phyloP scores from a whole-genome alignment of 140 eudicot genomes.

The Bidens hawaiensis region DNA sequence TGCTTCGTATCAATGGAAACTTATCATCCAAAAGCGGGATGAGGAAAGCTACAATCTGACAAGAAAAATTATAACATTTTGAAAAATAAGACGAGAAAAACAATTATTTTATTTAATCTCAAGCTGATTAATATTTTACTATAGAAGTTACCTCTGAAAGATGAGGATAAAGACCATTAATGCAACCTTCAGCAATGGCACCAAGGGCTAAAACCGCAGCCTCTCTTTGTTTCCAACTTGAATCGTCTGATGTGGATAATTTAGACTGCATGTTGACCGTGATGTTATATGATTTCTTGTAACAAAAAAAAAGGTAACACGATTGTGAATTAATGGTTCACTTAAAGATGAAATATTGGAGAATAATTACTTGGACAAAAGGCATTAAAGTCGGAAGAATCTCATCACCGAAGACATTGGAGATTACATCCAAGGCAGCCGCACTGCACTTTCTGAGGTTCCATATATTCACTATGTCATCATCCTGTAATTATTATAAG shows the following conservation, averaged over 20 bases:
- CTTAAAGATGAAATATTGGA: background rate
- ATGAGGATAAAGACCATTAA: slow-evolving; percentile 90
- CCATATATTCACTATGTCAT: slow-evolving; percentile 91
- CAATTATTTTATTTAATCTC: background rate
- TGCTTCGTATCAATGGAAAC: slow-evolving; percentile 90
- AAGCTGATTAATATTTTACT: background rate
- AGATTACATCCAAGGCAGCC: slow-evolving; percentile 83
- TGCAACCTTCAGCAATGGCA: slow-evolving; percentile 94
- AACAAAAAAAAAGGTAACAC: background rate
- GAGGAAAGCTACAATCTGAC: slow-evolving; percentile 77
- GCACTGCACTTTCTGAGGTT: slow-evolving; percentile 97
- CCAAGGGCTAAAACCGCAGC: slow-evolving; percentile 99
- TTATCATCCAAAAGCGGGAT: slow-evolving; percentile 94
- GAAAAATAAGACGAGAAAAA: background rate
- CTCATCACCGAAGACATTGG: slow-evolving; percentile 94
- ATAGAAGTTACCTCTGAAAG: slow-evolving; percentile 53
- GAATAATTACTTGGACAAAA: slow-evolving; percentile 55
- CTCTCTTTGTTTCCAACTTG: slow-evolving; percentile 90
- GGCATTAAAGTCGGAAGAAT: slow-evolving; percentile 96
- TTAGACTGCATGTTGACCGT: slow-evolving; percentile 50
- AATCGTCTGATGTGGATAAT: slow-evolving; percentile 52
- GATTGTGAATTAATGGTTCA: background rate
- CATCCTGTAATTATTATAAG: slow-evolving; percentile 49
- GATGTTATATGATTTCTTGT: background rate
- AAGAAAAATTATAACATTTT: background rate